Conservation (phyloP, 2,329 filamentous ascomycete species). For the Stagonosporopsis tanaceti region DNA sequence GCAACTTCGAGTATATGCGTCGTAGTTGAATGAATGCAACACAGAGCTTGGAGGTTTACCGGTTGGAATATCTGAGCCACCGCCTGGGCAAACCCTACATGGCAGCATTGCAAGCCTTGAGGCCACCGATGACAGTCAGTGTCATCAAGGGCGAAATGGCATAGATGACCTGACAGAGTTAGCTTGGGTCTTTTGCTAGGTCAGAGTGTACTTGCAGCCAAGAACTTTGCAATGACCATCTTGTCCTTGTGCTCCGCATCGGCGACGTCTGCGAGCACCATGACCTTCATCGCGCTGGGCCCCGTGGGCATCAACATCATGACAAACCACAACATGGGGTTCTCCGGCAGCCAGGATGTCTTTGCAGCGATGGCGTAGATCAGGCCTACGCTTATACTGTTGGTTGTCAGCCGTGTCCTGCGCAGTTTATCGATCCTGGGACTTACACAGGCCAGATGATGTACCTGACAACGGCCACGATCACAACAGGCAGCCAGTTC, state of each 20-base stretch:
- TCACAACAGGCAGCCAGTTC: conserved; percentile 59
- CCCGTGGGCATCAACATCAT: conserved; percentile 68
- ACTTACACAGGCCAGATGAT: conserved; percentile 64
- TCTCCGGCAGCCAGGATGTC: conserved; percentile 60
- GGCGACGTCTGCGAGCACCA: conserved; percentile 60
- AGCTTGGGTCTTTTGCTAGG: background rate
- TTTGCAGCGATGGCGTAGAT: conserved; percentile 64
- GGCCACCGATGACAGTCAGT: conserved; percentile 53
- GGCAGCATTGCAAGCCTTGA: conserved; percentile 52
- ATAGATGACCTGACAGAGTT: conserved; percentile 49
- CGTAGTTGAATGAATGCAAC: background rate
- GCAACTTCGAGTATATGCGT: too few species aligned
- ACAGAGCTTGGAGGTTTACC: background rate
- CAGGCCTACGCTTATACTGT: conserved; percentile 58
- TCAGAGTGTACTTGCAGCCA: conserved; percentile 50
- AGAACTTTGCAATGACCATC: conserved; percentile 62
- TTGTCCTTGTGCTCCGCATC: conserved; percentile 56
- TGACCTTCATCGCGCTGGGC: conserved; percentile 63
- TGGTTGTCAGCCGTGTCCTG: conserved; percentile 4
- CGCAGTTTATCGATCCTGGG: too few species aligned
- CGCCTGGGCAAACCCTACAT: conserved; percentile 1
- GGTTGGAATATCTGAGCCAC: background rate
- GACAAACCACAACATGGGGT: conserved; percentile 72
- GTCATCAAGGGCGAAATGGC: conserved; percentile 54
- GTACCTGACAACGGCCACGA: conserved; percentile 65